Conservation (phyloP, 2,329 filamentous ascomycete genomes). For the Trichoderma lentiforme region DNA sequence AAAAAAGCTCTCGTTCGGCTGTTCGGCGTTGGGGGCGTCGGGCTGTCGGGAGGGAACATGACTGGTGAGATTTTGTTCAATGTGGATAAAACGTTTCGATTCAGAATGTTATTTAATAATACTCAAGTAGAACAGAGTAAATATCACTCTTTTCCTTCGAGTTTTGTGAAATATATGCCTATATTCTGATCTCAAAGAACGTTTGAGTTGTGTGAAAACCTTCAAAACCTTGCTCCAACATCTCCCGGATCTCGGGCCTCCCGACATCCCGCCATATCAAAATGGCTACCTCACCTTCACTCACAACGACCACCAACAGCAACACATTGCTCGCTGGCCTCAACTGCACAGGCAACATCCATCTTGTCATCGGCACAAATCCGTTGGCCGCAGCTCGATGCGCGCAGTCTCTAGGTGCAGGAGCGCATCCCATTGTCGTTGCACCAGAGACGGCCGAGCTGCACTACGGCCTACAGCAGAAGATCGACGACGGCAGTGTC, state of each 20-base stretch:
- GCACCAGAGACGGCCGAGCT: slow-evolving; percentile 62
- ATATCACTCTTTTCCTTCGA: not conserved
- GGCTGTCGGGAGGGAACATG: slow-evolving; percentile 17
- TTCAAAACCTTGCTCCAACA: not conserved
- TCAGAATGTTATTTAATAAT: not conserved
- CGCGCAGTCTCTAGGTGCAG: slow-evolving; percentile 73
- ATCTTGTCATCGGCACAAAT: slow-evolving; percentile 83
- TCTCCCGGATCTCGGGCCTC: slow-evolving; percentile 15
- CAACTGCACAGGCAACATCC: slow-evolving; percentile 67
- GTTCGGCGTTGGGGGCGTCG: slow-evolving; percentile 55
- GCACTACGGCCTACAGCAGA: slow-evolving; percentile 57
- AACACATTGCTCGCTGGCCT: slow-evolving; percentile 62
- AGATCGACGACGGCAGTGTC: slow-evolving; percentile 64
- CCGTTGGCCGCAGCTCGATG: slow-evolving; percentile 84
- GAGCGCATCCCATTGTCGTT: slow-evolving; percentile 76
- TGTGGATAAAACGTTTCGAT: not conserved
- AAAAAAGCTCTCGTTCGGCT: slow-evolving; percentile 32
- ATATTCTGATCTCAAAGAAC: not conserved
- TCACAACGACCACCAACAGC: not conserved
- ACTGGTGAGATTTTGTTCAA: not conserved
- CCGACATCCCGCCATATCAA: slow-evolving; percentile 7
- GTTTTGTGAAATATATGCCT: not conserved
- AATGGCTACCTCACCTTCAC: not conserved
- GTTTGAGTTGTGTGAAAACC: not conserved
- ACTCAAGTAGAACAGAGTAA: not conserved